Percentiles rank a stretch among this genome's conserved stretches.
Conservation (phyloP, 306 rosid species). For the Rosa lucieae region DNA sequence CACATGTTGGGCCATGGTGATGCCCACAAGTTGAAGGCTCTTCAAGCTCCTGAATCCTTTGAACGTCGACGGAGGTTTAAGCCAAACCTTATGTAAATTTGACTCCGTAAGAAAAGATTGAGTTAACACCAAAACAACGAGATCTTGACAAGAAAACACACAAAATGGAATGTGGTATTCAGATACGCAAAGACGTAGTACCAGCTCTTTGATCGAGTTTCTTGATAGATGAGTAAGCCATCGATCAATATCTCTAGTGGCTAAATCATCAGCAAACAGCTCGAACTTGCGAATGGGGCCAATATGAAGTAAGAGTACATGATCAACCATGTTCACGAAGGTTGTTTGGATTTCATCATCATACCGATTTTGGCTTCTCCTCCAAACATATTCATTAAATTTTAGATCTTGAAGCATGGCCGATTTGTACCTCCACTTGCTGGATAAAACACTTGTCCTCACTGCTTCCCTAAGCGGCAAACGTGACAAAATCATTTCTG, state of each 20-base stretch:
- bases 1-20: constrained; percentile 35
- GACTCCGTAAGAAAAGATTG: too few species aligned
- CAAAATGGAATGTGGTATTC: neutral
- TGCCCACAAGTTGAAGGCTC: constrained; percentile 45
- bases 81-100: neutral
- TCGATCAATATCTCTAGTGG: neutral
- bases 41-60: constrained; percentile 52
- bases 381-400: constrained; percentile 31
- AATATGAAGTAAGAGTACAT: constrained; percentile 56
- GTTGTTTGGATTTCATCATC: neutral
- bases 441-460: constrained; percentile 56
- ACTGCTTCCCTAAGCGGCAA: constrained; percentile 53
- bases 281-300: constrained; percentile 46
- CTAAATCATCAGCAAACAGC: constrained; percentile 2
- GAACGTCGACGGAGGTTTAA: constrained; percentile 49
- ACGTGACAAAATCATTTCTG: constrained; percentile 42
- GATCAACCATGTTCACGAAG: constrained; percentile 47
- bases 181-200: neutral
- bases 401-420: constrained; percentile 45
- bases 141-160: constrained; percentile 11
- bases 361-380: neutral
- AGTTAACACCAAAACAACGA: constrained; percentile 38
- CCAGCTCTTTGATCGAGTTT: neutral
- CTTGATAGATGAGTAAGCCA: neutral
- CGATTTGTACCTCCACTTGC: constrained; percentile 66